Conservation (phyloP, 2,329 filamentous ascomycete genomes). For the Samsoniella hepiali region DNA sequence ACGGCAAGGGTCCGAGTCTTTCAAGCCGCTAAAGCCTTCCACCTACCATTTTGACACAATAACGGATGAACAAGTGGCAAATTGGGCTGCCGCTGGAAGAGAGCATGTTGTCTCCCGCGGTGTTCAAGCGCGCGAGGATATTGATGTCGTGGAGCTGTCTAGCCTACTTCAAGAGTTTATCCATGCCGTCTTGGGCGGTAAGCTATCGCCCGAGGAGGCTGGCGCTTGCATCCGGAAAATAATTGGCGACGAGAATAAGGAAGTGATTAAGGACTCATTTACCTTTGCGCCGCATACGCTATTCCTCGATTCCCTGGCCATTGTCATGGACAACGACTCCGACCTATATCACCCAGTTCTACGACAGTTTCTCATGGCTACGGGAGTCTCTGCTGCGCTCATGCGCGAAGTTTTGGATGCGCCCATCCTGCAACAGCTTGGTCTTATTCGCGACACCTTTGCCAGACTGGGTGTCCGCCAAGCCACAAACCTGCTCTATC, state of each 20-base stretch:
- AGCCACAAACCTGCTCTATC: constrained; percentile 88
- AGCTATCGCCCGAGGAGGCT: constrained; percentile 64
- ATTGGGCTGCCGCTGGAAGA: constrained; percentile 67
- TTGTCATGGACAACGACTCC: constrained; percentile 70
- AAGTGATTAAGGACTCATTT: constrained; percentile 48
- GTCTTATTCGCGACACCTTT: constrained; percentile 83
- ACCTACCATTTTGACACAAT: constrained; percentile 72
- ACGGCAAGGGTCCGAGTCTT: constrained; percentile 4
- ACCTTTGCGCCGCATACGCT: constrained; percentile 62
- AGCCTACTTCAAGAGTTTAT: constrained; percentile 82
- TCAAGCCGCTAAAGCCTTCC: constrained; percentile 35
- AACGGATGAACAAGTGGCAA: constrained; percentile 63
- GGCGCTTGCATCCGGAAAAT: constrained; percentile 73
- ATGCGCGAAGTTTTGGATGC: constrained; percentile 85
- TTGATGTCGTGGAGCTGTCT: constrained; percentile 66
- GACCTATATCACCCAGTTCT: constrained; percentile 49
- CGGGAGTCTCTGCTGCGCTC: constrained; percentile 65
- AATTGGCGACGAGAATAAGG: constrained; percentile 53
- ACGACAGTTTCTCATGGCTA: constrained; percentile 66
- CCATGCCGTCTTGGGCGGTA: constrained; percentile 67
- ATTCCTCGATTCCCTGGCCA: constrained; percentile 80
- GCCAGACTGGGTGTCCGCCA: constrained; percentile 79
- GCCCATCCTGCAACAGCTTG: constrained; percentile 68
- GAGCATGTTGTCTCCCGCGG: constrained; percentile 65
- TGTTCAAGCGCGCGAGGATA: constrained; percentile 59